Conservation (phyloP, 2,329 filamentous ascomycete genomes). For the Ophiostoma fasciatum region DNA sequence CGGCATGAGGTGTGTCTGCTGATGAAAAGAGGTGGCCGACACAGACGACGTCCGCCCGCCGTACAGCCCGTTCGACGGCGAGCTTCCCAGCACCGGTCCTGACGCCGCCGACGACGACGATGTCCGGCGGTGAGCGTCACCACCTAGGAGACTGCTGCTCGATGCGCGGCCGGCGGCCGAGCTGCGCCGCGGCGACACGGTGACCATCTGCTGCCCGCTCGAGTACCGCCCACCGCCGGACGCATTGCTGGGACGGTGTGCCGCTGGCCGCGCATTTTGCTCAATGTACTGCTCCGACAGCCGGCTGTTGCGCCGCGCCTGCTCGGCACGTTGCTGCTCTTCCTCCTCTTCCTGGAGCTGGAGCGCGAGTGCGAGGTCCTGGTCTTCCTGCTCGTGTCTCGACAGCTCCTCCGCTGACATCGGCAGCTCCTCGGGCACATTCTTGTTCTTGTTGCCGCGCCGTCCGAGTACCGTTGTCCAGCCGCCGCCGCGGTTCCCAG, state of each 20-base stretch:
- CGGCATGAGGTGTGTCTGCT: too few species aligned
- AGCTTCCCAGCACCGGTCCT: not conserved
- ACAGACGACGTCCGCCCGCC: conserved; percentile 1
- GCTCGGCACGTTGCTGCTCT: conserved; percentile 49
- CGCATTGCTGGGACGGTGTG: conserved; percentile 12
- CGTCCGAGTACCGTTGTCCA: conserved; percentile 42
- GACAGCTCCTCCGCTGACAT: conserved; percentile 1
- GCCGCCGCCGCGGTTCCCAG: conserved; percentile 16
- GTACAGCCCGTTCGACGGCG: not conserved
- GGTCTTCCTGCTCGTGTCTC: conserved; percentile 59
- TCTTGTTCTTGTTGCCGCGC: conserved; percentile 14
- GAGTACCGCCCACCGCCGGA: conserved; percentile 6
- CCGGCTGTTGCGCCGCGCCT: conserved; percentile 45
- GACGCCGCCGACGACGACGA: conserved; percentile 1
- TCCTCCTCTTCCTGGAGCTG: conserved; percentile 95
- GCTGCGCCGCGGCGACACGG: conserved; percentile 19
- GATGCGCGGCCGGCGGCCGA: conserved; percentile 19
- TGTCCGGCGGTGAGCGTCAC: not conserved
- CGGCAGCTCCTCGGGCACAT: not conserved
- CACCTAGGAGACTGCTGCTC: not conserved
- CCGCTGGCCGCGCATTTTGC: conserved; percentile 36
- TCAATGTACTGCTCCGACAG: conserved; percentile 58
- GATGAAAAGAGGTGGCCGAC: too few species aligned
- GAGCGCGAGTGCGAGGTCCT: conserved; percentile 73
- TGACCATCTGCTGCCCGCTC: not conserved